phyloP scores from a whole-genome alignment of 192 early-diverging fungal genomes.

The Podila minutissima region DNA sequence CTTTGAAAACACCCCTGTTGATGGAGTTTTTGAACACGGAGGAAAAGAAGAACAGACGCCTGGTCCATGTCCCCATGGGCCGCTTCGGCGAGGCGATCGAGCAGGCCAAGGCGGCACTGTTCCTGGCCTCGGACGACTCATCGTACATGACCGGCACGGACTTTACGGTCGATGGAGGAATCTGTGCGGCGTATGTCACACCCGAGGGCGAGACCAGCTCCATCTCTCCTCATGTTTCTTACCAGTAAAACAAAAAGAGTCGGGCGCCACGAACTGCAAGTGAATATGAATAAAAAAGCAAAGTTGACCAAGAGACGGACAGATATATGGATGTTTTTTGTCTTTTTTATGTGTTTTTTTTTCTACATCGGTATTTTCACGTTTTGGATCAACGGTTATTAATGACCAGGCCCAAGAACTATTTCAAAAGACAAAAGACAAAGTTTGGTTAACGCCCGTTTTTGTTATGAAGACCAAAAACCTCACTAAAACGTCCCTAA shows the following conservation, averaged over 20 bases:
- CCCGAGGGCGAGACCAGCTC: slow-evolving; percentile 47
- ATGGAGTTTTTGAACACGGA: slow-evolving; percentile 88
- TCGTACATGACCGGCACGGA: slow-evolving; percentile 85
- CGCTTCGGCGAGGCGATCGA: slow-evolving; percentile 91
- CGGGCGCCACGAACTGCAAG: not conserved
- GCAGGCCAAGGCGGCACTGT: slow-evolving; percentile 83
- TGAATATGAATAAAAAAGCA: too few species aligned
- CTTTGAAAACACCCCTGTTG: slow-evolving; percentile 78
- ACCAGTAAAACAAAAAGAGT: slow-evolving; percentile 18
- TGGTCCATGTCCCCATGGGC: slow-evolving; percentile 85
- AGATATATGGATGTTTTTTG: too few species aligned
- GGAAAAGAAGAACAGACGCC: slow-evolving; percentile 83
- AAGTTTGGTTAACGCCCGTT: not conserved
- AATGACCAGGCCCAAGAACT: slow-evolving; percentile 45
- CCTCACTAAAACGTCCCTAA: not conserved
- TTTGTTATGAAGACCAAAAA: not conserved
- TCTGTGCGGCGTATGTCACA: slow-evolving; percentile 77
- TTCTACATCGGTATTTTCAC: not conserved
- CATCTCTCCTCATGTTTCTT: slow-evolving; percentile 39
- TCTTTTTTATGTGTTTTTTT: not conserved
- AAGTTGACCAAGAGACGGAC: too few species aligned
- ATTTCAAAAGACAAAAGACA: not conserved
- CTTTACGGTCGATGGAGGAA: slow-evolving; percentile 84
- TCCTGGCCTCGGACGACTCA: slow-evolving; percentile 83
- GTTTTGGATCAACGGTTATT: slow-evolving; percentile 23